Evolutionary conservation across 1,284 basidiomycete species (phyloP), one percentile per base, ranked within the genome.

Genomic region (Hypsizygus ulmarius): DNA sequence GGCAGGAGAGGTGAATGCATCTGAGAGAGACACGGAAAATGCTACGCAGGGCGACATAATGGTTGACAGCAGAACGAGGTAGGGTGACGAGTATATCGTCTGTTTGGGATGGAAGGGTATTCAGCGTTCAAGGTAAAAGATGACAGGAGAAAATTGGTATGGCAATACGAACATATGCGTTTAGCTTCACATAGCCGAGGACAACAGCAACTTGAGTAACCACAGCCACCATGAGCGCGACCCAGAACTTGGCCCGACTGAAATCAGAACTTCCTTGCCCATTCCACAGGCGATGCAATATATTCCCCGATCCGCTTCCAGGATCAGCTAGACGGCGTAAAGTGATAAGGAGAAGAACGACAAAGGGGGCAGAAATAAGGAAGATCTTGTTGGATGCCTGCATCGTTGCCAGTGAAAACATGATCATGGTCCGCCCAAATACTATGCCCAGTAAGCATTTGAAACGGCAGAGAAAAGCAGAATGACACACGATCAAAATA

Each of bases 401-500:
- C 42, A 89, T 56, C 1, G 71, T 57, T 28, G 68, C 62, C 27
- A 81, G 65, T 0, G 79, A 65, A 55, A 89, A 77, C 0, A 84
- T 59, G 2, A 87, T 57, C 40, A 89, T 61, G 8, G 69, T 57
- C 2, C 64, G 56, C 32, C 79, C 82, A 51, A 89, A 83, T 8
- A 90, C 87, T 90, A 55, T 11, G 14, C 25, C 32, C 37, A 39
- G 25, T 14, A 14, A 43, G 25, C 3, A 34, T 34, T 32, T 56
- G 37, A 49, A 29, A 30, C 42, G 14, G 19, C 18, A 12, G 10
- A 6, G 30, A 14, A 1, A 2, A 33, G 30, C 6, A n/a, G 43
- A 15, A 15, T 40, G 28, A 66, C 85, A 63, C 56, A 90, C 88
- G 44, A 59, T 90, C 88, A 57, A 90, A 88, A 65, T 87, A 90